Percentiles rank a stretch among this genome's conserved stretches.
phyloP scores from a whole-genome alignment of 202 grass and related monocot genomes.

The Dendrocalamus latiflorus region DNA sequence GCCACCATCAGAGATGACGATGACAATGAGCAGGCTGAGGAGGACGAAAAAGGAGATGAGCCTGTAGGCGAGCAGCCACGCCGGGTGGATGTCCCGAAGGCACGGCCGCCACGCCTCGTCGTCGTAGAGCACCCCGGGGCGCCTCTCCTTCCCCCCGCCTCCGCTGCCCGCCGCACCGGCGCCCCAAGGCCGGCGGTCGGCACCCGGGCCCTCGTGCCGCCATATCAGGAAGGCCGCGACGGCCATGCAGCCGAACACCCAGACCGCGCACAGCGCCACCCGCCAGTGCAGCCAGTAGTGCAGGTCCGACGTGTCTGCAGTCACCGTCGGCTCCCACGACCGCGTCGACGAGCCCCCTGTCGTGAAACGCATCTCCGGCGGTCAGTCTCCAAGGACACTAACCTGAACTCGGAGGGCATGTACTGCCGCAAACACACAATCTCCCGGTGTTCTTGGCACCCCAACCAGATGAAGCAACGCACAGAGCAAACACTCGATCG shows the following conservation, averaged over 20 bases:
- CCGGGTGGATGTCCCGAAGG: slow-evolving; percentile 77
- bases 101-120: slow-evolving; percentile 78
- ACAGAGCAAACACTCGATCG: not conserved
- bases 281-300: slow-evolving; percentile 71
- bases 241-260: slow-evolving; percentile 55
- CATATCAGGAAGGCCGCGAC: slow-evolving; percentile 53
- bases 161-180: not conserved
- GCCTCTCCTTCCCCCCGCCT: not conserved
- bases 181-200: slow-evolving; percentile 12
- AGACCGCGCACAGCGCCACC: slow-evolving; percentile 48
- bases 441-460: not conserved
- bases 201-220: slow-evolving; percentile 54
- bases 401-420: not conserved
- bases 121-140: slow-evolving; percentile 54
- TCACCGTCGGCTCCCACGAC: slow-evolving; percentile 52
- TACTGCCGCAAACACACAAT: not conserved
- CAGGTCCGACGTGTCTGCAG: slow-evolving; percentile 53
- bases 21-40: slow-evolving; percentile 65
- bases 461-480: not conserved
- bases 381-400: not conserved
- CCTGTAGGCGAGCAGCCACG: slow-evolving; percentile 63
- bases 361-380: slow-evolving; percentile 35
- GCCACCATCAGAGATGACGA: slow-evolving; percentile 60
- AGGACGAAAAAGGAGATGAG: slow-evolving; percentile 72
- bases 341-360: slow-evolving; percentile 37